Base-by-base conservation (phyloP, 73 alveolate species). In the Blepharisma stoltei region DNA sequence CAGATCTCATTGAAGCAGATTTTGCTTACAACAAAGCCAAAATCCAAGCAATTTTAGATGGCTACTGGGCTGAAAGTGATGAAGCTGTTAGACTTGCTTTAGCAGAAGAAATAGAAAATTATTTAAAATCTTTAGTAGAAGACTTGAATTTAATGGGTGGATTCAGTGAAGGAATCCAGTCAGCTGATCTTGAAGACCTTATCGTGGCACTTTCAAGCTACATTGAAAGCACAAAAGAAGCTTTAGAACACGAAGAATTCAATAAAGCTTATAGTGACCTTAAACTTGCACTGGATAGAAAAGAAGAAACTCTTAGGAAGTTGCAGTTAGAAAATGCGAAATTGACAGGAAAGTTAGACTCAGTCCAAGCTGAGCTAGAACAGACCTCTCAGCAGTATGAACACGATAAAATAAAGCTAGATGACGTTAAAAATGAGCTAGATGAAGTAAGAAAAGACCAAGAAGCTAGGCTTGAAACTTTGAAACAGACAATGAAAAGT, bases 261-360 rank as follows among this genome's bases (percentile, higher is more conserved):
- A 20, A n/a, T 18, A 14, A 25, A 60, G 73, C 73, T 38, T 60
- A 60, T 25, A 8, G 18, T 14, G 45, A 25, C 38, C 73, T 60
- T 20, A 14, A 25, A 60, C 73, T 20, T n/a, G 14, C 73, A 14
- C 2, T 60, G 2, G 45, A 25, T 20, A n/a, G 45, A 60, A 60
- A 60, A 60, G 73, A 60, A n/a, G 49, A 60, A 25, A 14, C 73
- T 9, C 11, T 60, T 14, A n/a, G 23, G 23, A 18, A n/a, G 2
- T 25, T 60, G 2, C 73, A 60, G 73, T 5, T 60, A 60, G 73
- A 60, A 60, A 60, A 60, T 60, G 73, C 73, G 47, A 60, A 60
- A 60, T 38, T 60, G 14, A 14, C 23, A 14, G 73, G 73, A n/a
- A 60, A 60, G 2, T 38, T 60, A 2, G 73, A 60, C 46, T 20